A percentile compares a stretch with the other conserved stretches of the same genome.
Conservation (phyloP, 2,329 filamentous ascomycete genomes). For the Cladosporium sp. region DNA sequence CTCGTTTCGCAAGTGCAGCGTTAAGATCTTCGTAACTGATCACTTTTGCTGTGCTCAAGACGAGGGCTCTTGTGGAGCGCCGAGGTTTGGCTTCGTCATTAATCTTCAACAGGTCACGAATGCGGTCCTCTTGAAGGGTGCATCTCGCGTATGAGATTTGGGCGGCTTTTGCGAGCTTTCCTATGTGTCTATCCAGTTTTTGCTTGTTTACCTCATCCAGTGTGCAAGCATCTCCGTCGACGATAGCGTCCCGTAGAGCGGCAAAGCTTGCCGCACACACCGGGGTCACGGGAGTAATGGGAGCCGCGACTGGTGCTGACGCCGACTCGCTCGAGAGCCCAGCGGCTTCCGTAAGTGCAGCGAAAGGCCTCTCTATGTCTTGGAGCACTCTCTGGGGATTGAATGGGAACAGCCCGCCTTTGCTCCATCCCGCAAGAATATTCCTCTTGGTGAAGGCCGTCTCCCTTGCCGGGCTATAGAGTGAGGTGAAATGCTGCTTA, state of each 20-base stretch:
- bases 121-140: neutral
- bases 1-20: conserved; percentile 25
- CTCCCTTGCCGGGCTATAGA: too few relatives aligned
- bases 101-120: conserved; percentile 28
- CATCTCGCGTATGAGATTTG: neutral
- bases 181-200: conserved; percentile 27
- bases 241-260: conserved; percentile 28
- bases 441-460: too few relatives aligned
- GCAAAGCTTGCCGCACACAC: conserved; percentile 26
- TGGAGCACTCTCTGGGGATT: too few relatives aligned
- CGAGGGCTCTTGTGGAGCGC: conserved; percentile 27
- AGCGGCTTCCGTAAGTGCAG: too few relatives aligned
- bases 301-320: too few relatives aligned
- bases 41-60: conserved; percentile 29
- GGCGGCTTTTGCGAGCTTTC: conserved; percentile 24
- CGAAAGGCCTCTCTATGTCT: too few relatives aligned
- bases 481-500: too few relatives aligned
- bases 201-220: conserved; percentile 29
- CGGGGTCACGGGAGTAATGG: conserved; percentile 36
- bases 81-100: conserved; percentile 31
- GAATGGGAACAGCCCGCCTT: too few relatives aligned
- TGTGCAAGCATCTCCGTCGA: conserved; percentile 27
- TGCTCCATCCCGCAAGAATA: too few relatives aligned
- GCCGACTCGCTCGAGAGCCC: too few relatives aligned
- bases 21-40: conserved; percentile 29